phyloP scores from a whole-genome alignment of 257 asterid species.

The Sherardia arvensis region DNA sequence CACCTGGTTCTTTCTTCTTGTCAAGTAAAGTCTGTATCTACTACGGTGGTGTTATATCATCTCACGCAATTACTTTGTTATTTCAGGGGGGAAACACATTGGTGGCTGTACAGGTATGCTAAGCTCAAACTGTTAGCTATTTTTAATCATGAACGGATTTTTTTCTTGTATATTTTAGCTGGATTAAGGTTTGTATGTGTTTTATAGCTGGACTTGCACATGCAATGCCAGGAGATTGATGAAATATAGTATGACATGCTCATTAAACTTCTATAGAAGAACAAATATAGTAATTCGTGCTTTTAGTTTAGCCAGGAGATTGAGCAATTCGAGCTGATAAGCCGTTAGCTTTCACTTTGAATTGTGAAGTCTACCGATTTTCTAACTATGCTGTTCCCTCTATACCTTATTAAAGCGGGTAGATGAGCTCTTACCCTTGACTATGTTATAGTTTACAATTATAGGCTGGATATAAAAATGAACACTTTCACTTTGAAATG shows the following conservation, averaged over 20 bases:
- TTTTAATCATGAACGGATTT: neutral
- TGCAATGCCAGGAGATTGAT: no score
- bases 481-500: neutral
- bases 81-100: constrained; percentile 72
- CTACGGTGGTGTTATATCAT: neutral
- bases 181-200: neutral
- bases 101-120: constrained; percentile 87
- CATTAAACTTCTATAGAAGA: neutral
- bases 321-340: neutral
- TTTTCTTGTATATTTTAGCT: neutral
- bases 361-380: neutral
- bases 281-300: neutral
- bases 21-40: neutral
- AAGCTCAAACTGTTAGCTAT: neutral
- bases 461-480: neutral
- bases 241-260: no score
- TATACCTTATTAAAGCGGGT: neutral
- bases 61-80: constrained; percentile 8
- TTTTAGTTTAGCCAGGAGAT: neutral
- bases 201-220: neutral
- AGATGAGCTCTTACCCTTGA: neutral
- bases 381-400: neutral
- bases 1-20: neutral
- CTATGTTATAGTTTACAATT: neutral
- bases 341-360: neutral